phyloP scores from a whole-genome alignment of 2,329 filamentous ascomycete species.

The Bipolaris bicolor region DNA sequence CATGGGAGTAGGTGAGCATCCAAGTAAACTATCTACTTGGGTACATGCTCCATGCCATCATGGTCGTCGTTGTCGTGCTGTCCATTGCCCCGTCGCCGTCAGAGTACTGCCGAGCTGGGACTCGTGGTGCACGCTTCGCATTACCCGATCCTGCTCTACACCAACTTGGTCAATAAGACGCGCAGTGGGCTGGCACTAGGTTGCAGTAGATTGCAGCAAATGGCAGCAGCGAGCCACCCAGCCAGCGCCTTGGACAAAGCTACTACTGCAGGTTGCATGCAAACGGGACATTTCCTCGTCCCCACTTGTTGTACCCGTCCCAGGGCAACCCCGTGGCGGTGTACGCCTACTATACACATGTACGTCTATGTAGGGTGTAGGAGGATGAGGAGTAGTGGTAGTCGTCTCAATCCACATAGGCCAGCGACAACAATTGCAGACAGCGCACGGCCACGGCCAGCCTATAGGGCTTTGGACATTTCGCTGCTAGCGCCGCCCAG shows the following conservation, averaged over 20 bases:
- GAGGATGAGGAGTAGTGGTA: too few relatives aligned
- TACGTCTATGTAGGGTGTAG: too few relatives aligned
- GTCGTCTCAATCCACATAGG: slow-evolving; percentile 8
- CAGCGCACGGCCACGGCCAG: slow-evolving; percentile 32
- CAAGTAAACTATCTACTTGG: too few relatives aligned
- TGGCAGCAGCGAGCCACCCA: slow-evolving; percentile 36
- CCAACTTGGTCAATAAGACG: slow-evolving; percentile 20
- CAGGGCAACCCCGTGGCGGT: slow-evolving; percentile 36
- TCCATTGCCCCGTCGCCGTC: not conserved
- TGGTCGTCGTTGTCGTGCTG: slow-evolving; percentile 29
- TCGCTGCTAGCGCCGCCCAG: slow-evolving; percentile 7
- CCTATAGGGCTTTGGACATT: slow-evolving; percentile 29
- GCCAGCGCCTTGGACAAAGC: slow-evolving; percentile 31
- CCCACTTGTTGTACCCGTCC: slow-evolving; percentile 37
- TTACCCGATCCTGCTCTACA: slow-evolving; percentile 13
- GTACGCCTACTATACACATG: slow-evolving; percentile 11
- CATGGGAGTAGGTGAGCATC: too few relatives aligned
- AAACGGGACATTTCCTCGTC: slow-evolving; percentile 24
- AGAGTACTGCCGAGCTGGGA: slow-evolving; percentile 12
- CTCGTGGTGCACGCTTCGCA: slow-evolving; percentile 6
- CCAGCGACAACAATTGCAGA: slow-evolving; percentile 29
- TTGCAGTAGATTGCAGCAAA: slow-evolving; percentile 6
- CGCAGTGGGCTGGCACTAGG: slow-evolving; percentile 28
- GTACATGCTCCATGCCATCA: not conserved
- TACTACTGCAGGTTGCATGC: slow-evolving; percentile 42